phyloP scores from a whole-genome alignment of 148 eudicot species.

The Salicornia ramosissima region DNA sequence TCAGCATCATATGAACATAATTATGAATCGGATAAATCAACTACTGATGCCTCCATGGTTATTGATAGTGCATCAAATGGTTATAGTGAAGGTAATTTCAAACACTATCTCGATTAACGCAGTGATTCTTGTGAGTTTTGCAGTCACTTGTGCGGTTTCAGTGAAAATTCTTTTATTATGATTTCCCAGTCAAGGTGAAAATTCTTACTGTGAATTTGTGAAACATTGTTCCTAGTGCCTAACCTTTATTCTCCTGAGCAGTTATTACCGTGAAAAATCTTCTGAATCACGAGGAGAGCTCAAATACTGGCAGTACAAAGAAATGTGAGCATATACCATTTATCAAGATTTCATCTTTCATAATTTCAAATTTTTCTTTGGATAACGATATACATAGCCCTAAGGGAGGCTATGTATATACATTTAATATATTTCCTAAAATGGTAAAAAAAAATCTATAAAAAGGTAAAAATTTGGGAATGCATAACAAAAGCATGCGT shows the following conservation, averaged over 20 bases:
- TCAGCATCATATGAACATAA: conserved; percentile 48
- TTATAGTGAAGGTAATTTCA: conserved; percentile 61
- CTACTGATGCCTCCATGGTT: conserved; percentile 33
- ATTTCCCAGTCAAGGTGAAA: neutral
- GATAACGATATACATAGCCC: no score
- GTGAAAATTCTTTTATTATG: neutral
- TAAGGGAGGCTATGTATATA: no score
- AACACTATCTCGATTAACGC: neutral
- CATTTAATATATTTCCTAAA: no score
- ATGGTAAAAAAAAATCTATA: no score
- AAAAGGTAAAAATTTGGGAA: no score
- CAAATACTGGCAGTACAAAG: conserved; percentile 41
- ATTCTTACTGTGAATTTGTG: neutral
- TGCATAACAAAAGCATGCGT: no score
- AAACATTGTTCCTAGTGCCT: neutral
- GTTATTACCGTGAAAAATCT: conserved; percentile 71
- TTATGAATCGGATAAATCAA: conserved; percentile 42
- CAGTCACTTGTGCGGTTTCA: neutral
- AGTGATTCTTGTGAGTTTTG: neutral
- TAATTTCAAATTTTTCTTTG: neutral
- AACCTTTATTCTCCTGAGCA: conserved; percentile 26
- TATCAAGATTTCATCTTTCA: neutral
- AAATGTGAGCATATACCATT: conserved; percentile 54
- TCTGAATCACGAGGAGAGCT: conserved; percentile 61
- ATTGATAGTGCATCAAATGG: conserved; percentile 30